These are phyloP conservation scores for Sclerotinia sclerotiorum DNA, from an alignment of 2,329 filamentous ascomycete genomes.

Conservation along the genomic window DNA sequence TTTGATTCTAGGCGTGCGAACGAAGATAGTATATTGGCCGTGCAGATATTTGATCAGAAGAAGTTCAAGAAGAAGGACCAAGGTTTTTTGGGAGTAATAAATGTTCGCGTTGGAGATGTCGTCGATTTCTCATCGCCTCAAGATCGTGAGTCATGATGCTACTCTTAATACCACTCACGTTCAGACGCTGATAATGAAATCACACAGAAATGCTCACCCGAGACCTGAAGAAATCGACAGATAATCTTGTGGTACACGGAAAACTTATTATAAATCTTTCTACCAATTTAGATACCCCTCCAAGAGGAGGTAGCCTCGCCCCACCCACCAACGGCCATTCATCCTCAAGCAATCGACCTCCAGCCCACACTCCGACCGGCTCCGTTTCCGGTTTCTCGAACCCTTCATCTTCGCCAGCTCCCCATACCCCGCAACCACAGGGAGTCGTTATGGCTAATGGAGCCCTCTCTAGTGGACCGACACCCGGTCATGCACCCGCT, in stretches of 20 bases:
- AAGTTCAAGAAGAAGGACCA: constrained; percentile 99
- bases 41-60: constrained; percentile 99
- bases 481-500: constrained; percentile 41
- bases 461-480: constrained; percentile 35
- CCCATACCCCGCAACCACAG: constrained; percentile 37
- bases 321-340: constrained; percentile 35
- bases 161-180: constrained; percentile 16
- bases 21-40: constrained; percentile 93
- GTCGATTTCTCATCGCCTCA: constrained; percentile 87
- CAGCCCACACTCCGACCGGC: constrained; percentile 39
- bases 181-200: constrained; percentile 25
- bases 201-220: constrained; percentile 86
- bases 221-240: constrained; percentile 95
- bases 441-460: constrained; percentile 39
- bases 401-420: constrained; percentile 42
- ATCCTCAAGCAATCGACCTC: constrained; percentile 32
- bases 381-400: constrained; percentile 35
- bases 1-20: constrained; percentile 68
- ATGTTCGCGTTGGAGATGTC: constrained; percentile 90
- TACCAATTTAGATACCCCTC: constrained; percentile 76
- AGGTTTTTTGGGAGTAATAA: constrained; percentile 96
- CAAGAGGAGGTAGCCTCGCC: constrained; percentile 51
- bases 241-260: constrained; percentile 95
- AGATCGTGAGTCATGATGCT: constrained; percentile 66
- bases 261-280: constrained; percentile 97